phyloP scores from a whole-genome alignment of 2,329 filamentous ascomycete genomes.

The Lachnellula hyalina region DNA sequence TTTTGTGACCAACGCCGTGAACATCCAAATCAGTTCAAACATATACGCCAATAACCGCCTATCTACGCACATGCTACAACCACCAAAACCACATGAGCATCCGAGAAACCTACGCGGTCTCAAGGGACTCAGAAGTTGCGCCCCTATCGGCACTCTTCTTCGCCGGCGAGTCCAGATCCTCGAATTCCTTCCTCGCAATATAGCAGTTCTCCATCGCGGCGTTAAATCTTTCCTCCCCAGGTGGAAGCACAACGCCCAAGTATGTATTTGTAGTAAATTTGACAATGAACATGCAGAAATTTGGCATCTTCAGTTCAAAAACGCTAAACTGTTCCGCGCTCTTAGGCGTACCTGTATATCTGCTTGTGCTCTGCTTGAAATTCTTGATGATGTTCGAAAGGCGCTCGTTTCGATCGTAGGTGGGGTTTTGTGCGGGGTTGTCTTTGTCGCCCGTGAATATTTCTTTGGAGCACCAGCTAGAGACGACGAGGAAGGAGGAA shows the following conservation, averaged over 20 bases:
- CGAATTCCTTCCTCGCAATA: slow-evolving; percentile 78
- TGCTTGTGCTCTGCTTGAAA: slow-evolving; percentile 80
- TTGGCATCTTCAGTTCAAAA: slow-evolving; percentile 72
- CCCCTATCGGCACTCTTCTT: slow-evolving; percentile 27
- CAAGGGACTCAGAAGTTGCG: slow-evolving; percentile 12
- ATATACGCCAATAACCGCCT: no score
- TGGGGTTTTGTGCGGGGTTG: slow-evolving; percentile 63
- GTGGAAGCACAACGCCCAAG: slow-evolving; percentile 84
- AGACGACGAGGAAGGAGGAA: slow-evolving; percentile 94
- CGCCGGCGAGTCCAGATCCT: slow-evolving; percentile 53
- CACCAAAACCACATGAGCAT: not conserved
- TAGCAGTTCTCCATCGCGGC: slow-evolving; percentile 85
- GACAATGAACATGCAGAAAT: slow-evolving; percentile 90
- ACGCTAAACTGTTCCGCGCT: slow-evolving; percentile 76
- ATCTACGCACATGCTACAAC: not conserved
- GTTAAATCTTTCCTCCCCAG: slow-evolving; percentile 88
- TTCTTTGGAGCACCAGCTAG: slow-evolving; percentile 65
- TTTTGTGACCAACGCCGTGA: not conserved
- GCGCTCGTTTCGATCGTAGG: slow-evolving; percentile 86
- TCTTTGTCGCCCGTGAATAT: slow-evolving; percentile 8
- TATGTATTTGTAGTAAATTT: slow-evolving; percentile 98
- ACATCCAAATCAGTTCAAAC: no score
- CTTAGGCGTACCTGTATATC: slow-evolving; percentile 74
- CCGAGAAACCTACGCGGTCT: not conserved
- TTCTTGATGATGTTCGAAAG: slow-evolving; percentile 98